Base-by-base conservation (phyloP, 169 alveolate genomes). In the Cryptosporidium bovis region DNA sequence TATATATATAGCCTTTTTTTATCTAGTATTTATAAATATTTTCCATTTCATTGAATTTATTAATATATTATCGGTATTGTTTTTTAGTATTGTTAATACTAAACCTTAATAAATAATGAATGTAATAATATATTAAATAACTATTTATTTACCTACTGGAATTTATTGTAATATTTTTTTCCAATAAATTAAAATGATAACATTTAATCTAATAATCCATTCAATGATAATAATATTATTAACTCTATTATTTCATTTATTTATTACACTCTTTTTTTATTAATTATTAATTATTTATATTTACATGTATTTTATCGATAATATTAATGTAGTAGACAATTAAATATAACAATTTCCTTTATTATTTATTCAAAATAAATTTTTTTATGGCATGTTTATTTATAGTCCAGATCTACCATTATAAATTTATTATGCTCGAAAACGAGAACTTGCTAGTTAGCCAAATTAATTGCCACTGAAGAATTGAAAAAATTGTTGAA, bases 391-490 rank as follows among this genome's bases (percentile, higher is more conserved):
- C 82, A 67, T 67, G 82, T 48, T 44, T 44, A 33, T 71, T 71
- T 33, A 51, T 71, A 71, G 84, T 71, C 84, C 44, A 56, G 84
- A 71, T 71, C 84, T 71, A 71, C 84, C 66, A 51, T 71, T 71
- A 71, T 71, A 67, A 67, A 71, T 71, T 71, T 51, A 51, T 20
- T 55, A 71, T 34, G 60, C 84, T 71, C 84, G 84, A 55, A 51
- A 71, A 20, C 84, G 84, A 51, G 84, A 71, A 31, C n/a, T 71
- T 71, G 29, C 55, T 71, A 18, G 46, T 58, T n/a, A 71, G 16
- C 84, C 84, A 71, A 48, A 71, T 71, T 3, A 71, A 20, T 33
- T 55, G 66, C 84, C 84, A 71, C 27, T 71, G 84, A 44, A 51
- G 33, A n/a, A 71, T 53, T 58, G 68, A 71, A 55, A 71, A 55